Evolutionary conservation across 768 basidiomycete genomes (phyloP), one percentile per base, ranked within the genome.

Genomic region (Mycena olivaceomarginata): DNA sequence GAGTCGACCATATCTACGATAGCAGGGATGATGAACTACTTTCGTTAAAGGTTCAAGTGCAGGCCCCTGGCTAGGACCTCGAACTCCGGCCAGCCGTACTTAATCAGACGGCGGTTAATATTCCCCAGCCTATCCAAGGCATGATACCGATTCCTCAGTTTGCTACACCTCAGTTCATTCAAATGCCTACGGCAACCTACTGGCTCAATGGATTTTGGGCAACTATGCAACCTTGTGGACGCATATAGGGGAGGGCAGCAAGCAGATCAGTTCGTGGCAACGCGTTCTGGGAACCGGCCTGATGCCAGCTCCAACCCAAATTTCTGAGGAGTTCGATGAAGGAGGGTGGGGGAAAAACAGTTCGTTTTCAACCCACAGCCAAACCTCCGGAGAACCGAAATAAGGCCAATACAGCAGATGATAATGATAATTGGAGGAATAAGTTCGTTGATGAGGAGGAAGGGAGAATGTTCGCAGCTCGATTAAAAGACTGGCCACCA

Each of bases 301-400:
- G 56, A 25, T 22, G 9, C n/a, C 22, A 20, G 4, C 20, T 2
- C 7, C n/a, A 22, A 22, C 12, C 7, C 56, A 57, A 57, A 57
- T 57, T 57, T 57, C 56, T 57, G 25, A 20, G 25, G 16, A 8
- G 56, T 57, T 22, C 56, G 56, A 57, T 20, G 56, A 57, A 57
- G 56, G 56, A 57, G 56, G 56, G 56, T 20, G 22, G n/a, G n/a
- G 9, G 56, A 6, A 22, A 16, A 51, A 16, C 48, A 18, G 5
- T 45, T 2, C 11, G 5, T 1, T 25, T 20, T 31, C 31, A 31
- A 31, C 20, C 56, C 22, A n/a, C 9, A 22, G 56, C 56, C 56
- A 57, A n/a, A 20, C 56, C 56, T 57, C 56, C 56, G 56, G 56
- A 57, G 56, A 22, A 57, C 56, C n/a, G 56, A 57, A 4, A n/a